Evolutionary conservation across 148 eudicot species (phyloP), one percentile per base, ranked within the genome.

Genomic region (Talinum fruticosum): DNA sequence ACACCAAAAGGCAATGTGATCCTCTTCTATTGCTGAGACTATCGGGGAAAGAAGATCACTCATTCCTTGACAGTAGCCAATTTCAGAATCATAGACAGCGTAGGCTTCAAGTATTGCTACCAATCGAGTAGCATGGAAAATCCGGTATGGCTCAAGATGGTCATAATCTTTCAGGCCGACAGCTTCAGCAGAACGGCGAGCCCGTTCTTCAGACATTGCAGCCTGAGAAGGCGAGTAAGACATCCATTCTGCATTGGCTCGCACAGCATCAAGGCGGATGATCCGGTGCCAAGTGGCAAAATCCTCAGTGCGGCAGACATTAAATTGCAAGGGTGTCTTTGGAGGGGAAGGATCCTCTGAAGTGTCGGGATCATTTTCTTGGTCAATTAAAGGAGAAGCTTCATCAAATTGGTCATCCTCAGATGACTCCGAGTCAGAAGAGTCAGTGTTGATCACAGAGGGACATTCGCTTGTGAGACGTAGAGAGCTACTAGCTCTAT

Each of bases 61-160:
- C 99, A 96, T 96, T 54, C 99, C 99, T 47, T 96, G 99, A 77
- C 99, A 96, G 73, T 96, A 96, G 13, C 99, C 99, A 49, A 93
- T 96, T 85, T 96, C 99, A 4, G 93, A 85, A 84, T 96, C 99
- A 75, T 89, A 91, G 18, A 96, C 78, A 32, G 97, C 97, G 57
- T 96, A 96, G 41, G 99, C 99, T 90, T 96, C 99, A 2, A 96
- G 94, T 66, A 96, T 88, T 49, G 97, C 93, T 68, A 96, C 97
- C 53, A 96, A 80, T 69, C 99, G 87, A 38, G 99, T 90, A 76
- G 99, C 97, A 79, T 96, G 99, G 88, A 86, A 96, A 69, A 93
- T 88, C 80, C 92, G 82, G 75, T 80, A 78, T 2, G 97, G 86
- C 66, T 90, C 92, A 32, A 96, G 96, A 76, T 96, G 92, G 29